These are phyloP conservation scores for Nannochloropsis gaditana DNA, from an alignment of 108 stramenopile species.

Conservation along the genomic window DNA sequence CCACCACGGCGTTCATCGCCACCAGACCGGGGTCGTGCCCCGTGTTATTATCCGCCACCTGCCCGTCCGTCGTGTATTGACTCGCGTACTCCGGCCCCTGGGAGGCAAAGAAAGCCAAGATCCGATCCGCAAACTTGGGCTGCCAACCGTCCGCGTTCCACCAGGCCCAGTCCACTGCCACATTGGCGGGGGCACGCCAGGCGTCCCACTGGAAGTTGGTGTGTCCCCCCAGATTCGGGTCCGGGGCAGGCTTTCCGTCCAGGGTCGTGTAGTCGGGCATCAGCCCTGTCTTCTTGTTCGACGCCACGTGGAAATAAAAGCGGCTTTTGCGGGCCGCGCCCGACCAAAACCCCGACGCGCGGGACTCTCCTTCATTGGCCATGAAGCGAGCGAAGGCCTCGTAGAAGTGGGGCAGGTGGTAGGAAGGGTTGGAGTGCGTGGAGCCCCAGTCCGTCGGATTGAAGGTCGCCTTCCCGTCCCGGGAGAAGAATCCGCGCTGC, in stretches of 20 bases:
- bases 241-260: background rate
- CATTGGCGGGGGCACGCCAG: background rate
- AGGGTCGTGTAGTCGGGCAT: background rate
- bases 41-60: background rate
- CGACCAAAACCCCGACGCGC: background rate
- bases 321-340: background rate
- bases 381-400: constrained; percentile 5
- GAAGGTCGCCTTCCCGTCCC: background rate
- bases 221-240: background rate
- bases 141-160: background rate
- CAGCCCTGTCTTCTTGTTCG: background rate
- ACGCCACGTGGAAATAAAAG: background rate
- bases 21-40: background rate
- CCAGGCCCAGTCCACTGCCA: constrained; percentile 9
- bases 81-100: background rate
- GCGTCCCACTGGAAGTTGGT: constrained; percentile 17
- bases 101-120: background rate
- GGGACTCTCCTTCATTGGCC: background rate
- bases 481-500: background rate
- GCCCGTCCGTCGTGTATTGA: background rate
- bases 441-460: background rate
- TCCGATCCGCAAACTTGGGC: background rate
- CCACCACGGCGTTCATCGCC: background rate
- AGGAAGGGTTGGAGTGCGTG: background rate
- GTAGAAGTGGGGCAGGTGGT: constrained; percentile 2